Percentiles rank a stretch among this genome's conserved stretches.
Evolutionary conservation across 805 yeast species (phyloP).

Genomic region (Yarrowia yakushimensis): DNA sequence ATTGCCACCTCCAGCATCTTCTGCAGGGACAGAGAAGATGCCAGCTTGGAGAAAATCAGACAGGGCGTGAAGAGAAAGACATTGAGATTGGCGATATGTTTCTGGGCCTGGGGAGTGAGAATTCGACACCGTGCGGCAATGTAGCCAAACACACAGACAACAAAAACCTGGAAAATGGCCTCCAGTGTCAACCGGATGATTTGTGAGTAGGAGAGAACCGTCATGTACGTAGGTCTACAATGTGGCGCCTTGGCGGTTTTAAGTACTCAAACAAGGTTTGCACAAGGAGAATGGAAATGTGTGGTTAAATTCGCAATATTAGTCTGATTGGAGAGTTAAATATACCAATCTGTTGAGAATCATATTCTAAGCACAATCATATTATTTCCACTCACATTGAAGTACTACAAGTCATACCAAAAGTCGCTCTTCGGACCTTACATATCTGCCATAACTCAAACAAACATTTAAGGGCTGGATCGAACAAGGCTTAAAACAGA

Average conservation of each 20-base stretch:
- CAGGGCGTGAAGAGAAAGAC: constrained; percentile 95
- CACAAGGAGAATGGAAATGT: too few species aligned
- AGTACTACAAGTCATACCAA: too few species aligned
- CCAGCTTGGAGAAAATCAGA: constrained; percentile 79
- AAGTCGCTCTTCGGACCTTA: not conserved
- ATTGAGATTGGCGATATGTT: constrained; percentile 68
- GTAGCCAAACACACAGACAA: constrained; percentile 82
- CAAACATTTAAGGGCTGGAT: not conserved
- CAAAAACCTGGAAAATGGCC: constrained; percentile 86
- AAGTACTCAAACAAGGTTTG: not conserved
- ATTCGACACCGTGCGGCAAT: constrained; percentile 73
- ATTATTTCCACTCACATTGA: too few species aligned
- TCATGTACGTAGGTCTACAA: not conserved
- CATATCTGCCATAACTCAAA: not conserved
- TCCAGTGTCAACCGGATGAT: constrained; percentile 35
- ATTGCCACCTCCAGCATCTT: constrained; percentile 76
- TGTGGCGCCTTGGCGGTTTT: not conserved
- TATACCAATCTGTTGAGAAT: too few species aligned
- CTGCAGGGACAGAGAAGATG: constrained; percentile 61
- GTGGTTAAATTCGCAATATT: too few species aligned
- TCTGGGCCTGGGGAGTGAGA: constrained; percentile 69
- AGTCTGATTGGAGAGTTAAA: too few species aligned
- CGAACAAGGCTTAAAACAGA: not conserved
- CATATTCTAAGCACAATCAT: too few species aligned
- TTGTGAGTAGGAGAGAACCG: not conserved